These are phyloP conservation scores for Mycena latifolia DNA, from an alignment of 768 basidiomycete species.

Conservation along the genomic window DNA sequence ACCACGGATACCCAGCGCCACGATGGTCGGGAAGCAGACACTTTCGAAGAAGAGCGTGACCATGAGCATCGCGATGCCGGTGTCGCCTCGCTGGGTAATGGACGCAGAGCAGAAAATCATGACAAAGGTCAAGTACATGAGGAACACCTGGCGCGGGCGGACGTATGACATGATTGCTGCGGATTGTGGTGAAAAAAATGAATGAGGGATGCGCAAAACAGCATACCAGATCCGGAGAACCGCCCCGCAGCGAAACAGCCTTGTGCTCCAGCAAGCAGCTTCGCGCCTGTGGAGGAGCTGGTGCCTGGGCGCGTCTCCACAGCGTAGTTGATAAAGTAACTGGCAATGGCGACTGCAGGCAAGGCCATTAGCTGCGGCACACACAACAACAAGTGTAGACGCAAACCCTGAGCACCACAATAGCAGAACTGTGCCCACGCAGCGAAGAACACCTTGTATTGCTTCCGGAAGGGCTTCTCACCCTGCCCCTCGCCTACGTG, in stretches of 20 bases:
- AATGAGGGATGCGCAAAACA: background rate
- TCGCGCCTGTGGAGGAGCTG: slow-evolving; percentile 41
- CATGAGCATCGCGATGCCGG: slow-evolving; percentile 46
- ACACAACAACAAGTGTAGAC: background rate
- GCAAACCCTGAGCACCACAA: slow-evolving; percentile 48
- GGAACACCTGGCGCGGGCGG: slow-evolving; percentile 45
- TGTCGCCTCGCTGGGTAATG: slow-evolving; percentile 46
- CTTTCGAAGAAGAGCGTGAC: slow-evolving; percentile 51
- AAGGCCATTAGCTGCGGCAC: background rate
- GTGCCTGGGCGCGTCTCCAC: slow-evolving; percentile 44
- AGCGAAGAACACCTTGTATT: slow-evolving; percentile 47
- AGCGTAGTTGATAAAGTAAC: slow-evolving; percentile 50
- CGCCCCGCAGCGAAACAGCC: slow-evolving; percentile 48
- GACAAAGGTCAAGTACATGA: slow-evolving; percentile 43
- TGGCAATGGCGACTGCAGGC: slow-evolving; percentile 44
- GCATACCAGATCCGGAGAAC: slow-evolving; percentile 47
- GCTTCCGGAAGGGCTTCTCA: slow-evolving; percentile 44
- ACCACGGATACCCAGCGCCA: slow-evolving; percentile 48
- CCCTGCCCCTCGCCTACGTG: slow-evolving; percentile 44
- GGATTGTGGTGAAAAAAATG: background rate
- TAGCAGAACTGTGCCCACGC: slow-evolving; percentile 51
- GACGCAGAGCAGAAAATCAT: slow-evolving; percentile 46
- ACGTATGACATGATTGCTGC: slow-evolving; percentile 45
- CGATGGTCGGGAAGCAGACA: slow-evolving; percentile 52
- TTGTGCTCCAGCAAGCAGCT: slow-evolving; percentile 48